Percentiles rank a stretch among this genome's conserved stretches.
phyloP scores from a whole-genome alignment of 73 alveolate species.

The Symbiodinium pilosum region DNA sequence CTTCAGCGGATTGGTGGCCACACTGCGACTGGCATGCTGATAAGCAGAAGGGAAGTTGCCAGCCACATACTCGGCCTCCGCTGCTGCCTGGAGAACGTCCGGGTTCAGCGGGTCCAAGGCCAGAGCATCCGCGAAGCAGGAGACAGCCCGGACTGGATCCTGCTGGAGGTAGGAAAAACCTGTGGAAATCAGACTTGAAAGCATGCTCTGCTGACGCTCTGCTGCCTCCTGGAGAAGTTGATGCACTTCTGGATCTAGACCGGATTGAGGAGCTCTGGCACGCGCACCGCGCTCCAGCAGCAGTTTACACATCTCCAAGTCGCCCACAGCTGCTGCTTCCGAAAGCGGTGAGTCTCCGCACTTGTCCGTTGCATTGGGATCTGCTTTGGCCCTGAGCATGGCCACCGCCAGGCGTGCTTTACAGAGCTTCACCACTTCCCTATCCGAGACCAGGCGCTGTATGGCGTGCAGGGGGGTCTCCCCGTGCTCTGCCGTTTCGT shows the following conservation, averaged over 20 bases:
- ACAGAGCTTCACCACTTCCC: slow-evolving; percentile 41
- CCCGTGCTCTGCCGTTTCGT: background rate
- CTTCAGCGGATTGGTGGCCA: slow-evolving; percentile 14
- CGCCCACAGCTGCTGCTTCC: slow-evolving; percentile 65
- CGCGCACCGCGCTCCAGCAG: slow-evolving; percentile 70
- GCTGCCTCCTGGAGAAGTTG: background rate
- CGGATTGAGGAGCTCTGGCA: background rate
- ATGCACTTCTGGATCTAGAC: background rate
- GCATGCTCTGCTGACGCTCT: background rate
- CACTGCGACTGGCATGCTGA: slow-evolving; percentile 28
- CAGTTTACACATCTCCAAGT: slow-evolving; percentile 60
- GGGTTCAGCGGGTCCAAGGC: slow-evolving; percentile 35
- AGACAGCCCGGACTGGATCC: background rate
- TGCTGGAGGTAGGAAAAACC: background rate
- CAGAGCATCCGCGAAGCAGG: background rate
- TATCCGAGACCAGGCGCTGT: background rate
- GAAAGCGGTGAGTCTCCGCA: slow-evolving; percentile 23
- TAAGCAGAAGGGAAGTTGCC: slow-evolving; percentile 17
- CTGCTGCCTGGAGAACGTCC: slow-evolving; percentile 35
- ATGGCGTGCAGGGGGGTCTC: slow-evolving; percentile 46
- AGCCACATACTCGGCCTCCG: slow-evolving; percentile 30
- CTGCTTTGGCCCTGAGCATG: slow-evolving; percentile 30
- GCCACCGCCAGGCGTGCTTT: slow-evolving; percentile 35
- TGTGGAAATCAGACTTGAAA: background rate
- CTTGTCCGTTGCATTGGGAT: slow-evolving; percentile 16